Evolutionary conservation across 2,329 filamentous ascomycete genomes (phyloP).

Genomic region (Cladosporium sphaerospermum): DNA sequence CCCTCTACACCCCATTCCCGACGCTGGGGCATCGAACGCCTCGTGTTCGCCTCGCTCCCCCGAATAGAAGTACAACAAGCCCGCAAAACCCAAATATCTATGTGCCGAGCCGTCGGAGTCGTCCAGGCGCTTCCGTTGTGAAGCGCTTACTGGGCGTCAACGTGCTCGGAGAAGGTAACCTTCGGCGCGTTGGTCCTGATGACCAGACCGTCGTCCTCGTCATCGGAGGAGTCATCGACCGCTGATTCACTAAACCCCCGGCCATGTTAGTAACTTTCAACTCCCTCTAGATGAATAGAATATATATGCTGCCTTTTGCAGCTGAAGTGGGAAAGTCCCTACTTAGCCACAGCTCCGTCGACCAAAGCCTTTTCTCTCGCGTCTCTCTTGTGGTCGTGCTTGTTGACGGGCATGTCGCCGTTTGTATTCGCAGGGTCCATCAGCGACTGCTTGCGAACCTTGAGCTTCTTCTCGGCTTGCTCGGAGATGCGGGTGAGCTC

Average conservation of each 20-base stretch:
- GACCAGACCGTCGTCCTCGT: constrained; percentile 12
- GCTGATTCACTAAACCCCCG: background rate
- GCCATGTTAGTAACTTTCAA: constrained; percentile 11
- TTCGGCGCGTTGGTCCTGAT: constrained; percentile 5
- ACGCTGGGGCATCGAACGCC: background rate
- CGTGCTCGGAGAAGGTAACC: constrained; percentile 10
- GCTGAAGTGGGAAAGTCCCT: background rate
- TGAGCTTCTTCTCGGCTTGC: constrained; percentile 45
- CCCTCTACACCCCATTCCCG: background rate
- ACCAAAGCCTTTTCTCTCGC: background rate
- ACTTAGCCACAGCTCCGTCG: constrained; percentile 1
- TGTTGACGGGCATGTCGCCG: constrained; percentile 5
- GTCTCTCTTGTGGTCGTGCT: constrained; percentile 7
- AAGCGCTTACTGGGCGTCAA: background rate
- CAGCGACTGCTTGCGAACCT: constrained; percentile 26
- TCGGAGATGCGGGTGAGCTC: constrained; percentile 63
- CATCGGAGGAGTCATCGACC: background rate
- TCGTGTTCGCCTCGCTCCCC: background rate
- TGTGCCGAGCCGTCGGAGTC: background rate
- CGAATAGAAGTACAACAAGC: too few relatives aligned
- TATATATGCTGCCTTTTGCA: background rate
- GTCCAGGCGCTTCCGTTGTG: background rate
- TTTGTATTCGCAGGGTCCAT: constrained; percentile 14
- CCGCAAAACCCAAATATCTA: background rate
- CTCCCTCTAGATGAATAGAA: background rate